Evolutionary conservation across 2,329 filamentous ascomycete species (phyloP), one percentile per base, ranked within the genome.

Genomic region (Aspergillus proliferans): DNA sequence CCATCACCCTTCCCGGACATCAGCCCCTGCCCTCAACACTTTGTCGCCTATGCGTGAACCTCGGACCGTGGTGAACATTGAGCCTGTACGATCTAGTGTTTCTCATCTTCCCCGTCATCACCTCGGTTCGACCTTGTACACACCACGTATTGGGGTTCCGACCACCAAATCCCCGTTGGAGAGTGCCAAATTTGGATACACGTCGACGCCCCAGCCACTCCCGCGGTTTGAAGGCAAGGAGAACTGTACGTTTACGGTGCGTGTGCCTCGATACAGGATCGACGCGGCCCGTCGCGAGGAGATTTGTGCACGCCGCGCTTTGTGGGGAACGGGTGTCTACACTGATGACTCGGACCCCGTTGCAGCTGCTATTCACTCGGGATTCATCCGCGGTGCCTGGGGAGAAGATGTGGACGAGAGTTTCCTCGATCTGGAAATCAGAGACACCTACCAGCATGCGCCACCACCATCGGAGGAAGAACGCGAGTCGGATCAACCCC

Each of bases 261-360:
- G 93, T 59, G 84, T 98, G 6, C 86, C 91, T 2, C 83, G 87
- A 24, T 81, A 87, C 43, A 89, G 93, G 60, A 75, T 98, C 6
- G 81, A 81, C 7, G 69, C 82, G 0, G 71, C 77, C 6, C 81
- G 87, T 21, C 80, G 92, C 26, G 87, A 93, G 64, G 88, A 94
- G 57, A 91, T 97, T 46, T 94, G 90, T 9, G 74, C 82, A 6
- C 81, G 88, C 30, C 81, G 86, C 18, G 87, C 88, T 6, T 68
- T 98, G 0, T 98, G 92, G 91, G 93, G 93, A 1, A 93, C 89
- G 0, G 91, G 94, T 34, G 80, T 98, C 6, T 97, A 97, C 65
- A 95, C 90, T 0, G 93, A 98, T 59, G 93, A 98, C 68, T 95
- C 90, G 0, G 93, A 98, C 63, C 83, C 93, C 0, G 80, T 98